Evolutionary conservation across 129 eudicot species (phyloP).

Genomic region (Centella asiatica): DNA sequence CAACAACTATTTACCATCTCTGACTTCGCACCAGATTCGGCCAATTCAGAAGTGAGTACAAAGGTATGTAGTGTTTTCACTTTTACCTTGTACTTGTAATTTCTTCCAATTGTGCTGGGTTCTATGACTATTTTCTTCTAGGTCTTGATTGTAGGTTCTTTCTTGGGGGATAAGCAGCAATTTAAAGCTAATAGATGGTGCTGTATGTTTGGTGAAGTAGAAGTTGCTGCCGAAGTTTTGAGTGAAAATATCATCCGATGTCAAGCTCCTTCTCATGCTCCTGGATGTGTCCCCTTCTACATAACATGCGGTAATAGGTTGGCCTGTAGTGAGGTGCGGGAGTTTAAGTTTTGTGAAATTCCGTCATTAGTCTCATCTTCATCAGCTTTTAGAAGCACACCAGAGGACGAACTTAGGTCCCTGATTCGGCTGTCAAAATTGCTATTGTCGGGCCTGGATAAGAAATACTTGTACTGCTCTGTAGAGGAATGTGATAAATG

Average conservation of each 20-base stretch:
- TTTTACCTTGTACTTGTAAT: not conserved
- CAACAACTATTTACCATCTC: slow-evolving; percentile 23
- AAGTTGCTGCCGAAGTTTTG: slow-evolving; percentile 26
- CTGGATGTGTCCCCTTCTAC: slow-evolving; percentile 29
- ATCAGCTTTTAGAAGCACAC: not conserved
- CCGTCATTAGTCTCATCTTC: not conserved
- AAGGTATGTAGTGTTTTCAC: slow-evolving; percentile 9
- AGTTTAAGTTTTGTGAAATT: slow-evolving; percentile 23
- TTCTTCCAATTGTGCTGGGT: not conserved
- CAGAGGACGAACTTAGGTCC: slow-evolving; percentile 13
- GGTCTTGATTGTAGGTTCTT: slow-evolving; percentile 26
- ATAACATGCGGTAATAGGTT: slow-evolving; percentile 29
- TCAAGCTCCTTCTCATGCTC: slow-evolving; percentile 26
- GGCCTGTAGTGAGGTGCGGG: slow-evolving; percentile 35
- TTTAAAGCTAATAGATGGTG: slow-evolving; percentile 18
- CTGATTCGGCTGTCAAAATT: slow-evolving; percentile 20
- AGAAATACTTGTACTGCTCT: slow-evolving; percentile 16
- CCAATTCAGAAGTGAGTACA: slow-evolving; percentile 24
- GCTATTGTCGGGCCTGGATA: slow-evolving; percentile 14
- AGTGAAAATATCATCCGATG: slow-evolving; percentile 21
- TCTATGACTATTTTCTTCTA: not conserved
- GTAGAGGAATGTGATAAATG: slow-evolving; percentile 25
- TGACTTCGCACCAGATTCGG: slow-evolving; percentile 38
- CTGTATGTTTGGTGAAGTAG: slow-evolving; percentile 41
- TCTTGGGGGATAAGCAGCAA: slow-evolving; percentile 21